Conservation (phyloP, 352 stramenopile genomes). For the Phytophthora melonis region DNA sequence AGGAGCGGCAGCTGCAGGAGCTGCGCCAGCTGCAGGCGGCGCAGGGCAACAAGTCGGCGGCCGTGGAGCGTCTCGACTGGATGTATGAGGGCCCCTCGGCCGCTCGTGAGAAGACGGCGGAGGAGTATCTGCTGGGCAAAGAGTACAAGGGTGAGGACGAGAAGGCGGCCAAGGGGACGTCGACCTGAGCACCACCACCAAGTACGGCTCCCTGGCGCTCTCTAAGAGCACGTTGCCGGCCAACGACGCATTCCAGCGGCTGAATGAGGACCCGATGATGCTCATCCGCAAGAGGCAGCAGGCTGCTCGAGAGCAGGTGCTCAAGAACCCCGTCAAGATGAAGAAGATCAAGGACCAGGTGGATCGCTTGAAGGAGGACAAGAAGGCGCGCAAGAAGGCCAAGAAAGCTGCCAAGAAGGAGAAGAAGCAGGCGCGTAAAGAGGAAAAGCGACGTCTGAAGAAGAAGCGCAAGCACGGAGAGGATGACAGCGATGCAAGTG, state of each 20-base stretch:
- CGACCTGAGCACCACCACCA: slow-evolving; percentile 65
- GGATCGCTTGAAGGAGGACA: slow-evolving; percentile 79
- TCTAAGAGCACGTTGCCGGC: slow-evolving; percentile 59
- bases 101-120: slow-evolving; percentile 66
- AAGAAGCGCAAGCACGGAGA: slow-evolving; percentile 57
- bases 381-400: slow-evolving; percentile 74
- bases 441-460: slow-evolving; percentile 47
- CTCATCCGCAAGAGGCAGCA: slow-evolving; percentile 91
- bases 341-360: slow-evolving; percentile 86
- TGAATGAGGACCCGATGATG: slow-evolving; percentile 98
- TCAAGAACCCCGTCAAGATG: slow-evolving; percentile 94
- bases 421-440: slow-evolving; percentile 46
- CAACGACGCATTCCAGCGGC: slow-evolving; percentile 94
- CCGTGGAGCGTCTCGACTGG: slow-evolving; percentile 93
- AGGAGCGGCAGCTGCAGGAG: slow-evolving; percentile 96
- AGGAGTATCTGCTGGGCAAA: slow-evolving; percentile 96
- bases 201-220: slow-evolving; percentile 76
- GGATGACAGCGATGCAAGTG: slow-evolving; percentile 33
- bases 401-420: slow-evolving; percentile 83
- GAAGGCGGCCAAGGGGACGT: slow-evolving; percentile 37
- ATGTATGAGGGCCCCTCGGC: slow-evolving; percentile 97
- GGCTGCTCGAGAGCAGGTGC: slow-evolving; percentile 78
- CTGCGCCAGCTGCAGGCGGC: slow-evolving; percentile 92
- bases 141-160: slow-evolving; percentile 69
- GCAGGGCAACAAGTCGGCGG: slow-evolving; percentile 81